These are phyloP conservation scores for Salix koriyanagi DNA, from an alignment of 345 rosid species.

Conservation along the genomic window DNA sequence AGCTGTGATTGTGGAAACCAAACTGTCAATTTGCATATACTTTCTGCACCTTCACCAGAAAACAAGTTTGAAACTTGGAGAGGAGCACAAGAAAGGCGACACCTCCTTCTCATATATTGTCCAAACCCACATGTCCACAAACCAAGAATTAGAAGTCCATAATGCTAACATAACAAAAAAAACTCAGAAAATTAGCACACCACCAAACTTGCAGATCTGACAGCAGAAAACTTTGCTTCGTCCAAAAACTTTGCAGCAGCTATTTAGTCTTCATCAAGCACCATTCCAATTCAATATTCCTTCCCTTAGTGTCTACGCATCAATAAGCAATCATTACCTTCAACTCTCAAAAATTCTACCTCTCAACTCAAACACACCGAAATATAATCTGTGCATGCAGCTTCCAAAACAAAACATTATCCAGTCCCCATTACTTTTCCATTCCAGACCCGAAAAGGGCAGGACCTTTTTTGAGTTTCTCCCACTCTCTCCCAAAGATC, in stretches of 20 bases:
- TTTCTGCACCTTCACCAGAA: not conserved
- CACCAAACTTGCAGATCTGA: constrained; percentile 43
- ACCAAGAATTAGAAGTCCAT: not conserved
- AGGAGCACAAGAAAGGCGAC: not conserved
- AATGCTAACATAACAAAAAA: not conserved
- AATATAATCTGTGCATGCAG: not conserved
- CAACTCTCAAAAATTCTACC: constrained; percentile 1
- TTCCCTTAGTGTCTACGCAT: constrained; percentile 61
- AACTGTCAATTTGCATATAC: not conserved
- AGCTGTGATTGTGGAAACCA: no score
- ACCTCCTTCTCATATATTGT: not conserved
- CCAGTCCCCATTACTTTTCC: constrained; percentile 2
- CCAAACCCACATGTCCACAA: not conserved
- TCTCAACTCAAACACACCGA: constrained; percentile 1
- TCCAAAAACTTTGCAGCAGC: constrained; percentile 44
- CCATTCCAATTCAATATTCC: constrained; percentile 17
- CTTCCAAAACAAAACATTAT: not conserved
- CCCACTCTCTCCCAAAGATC: not conserved
- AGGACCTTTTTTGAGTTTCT: not conserved
- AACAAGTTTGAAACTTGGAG: not conserved
- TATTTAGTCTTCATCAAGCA: constrained; percentile 45
- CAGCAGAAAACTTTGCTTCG: constrained; percentile 41
- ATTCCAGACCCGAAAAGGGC: not conserved
- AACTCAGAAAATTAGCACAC: not conserved
- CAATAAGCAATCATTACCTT: constrained; percentile 7